Percentiles rank a stretch among this genome's conserved stretches.
Conservation (phyloP, 2,329 filamentous ascomycete genomes). For the Nemania bipapillata region DNA sequence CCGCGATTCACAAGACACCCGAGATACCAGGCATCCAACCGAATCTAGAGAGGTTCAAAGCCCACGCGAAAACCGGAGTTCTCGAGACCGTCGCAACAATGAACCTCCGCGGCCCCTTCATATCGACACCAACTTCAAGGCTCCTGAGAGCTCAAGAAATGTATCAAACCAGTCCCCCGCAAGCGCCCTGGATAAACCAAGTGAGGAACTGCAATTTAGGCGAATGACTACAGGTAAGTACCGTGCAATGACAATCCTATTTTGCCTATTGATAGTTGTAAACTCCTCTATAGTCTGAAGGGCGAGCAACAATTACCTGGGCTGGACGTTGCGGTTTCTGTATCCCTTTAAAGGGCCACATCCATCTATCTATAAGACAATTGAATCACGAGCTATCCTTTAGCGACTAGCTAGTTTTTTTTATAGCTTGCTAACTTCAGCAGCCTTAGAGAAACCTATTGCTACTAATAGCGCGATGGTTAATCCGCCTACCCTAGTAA, state of each 20-base stretch:
- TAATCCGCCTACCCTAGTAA: not conserved
- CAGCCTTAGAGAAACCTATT: conserved; percentile 26
- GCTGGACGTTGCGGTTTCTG: not conserved
- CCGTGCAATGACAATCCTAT: not conserved
- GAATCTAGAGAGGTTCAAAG: conserved; percentile 14
- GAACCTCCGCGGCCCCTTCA: conserved; percentile 30
- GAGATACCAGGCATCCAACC: conserved; percentile 19
- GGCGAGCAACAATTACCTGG: not conserved
- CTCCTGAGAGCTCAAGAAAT: conserved; percentile 23
- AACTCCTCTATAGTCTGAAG: not conserved
- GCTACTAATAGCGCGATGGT: not conserved
- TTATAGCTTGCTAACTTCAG: conserved; percentile 23
- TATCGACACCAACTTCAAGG: conserved; percentile 35
- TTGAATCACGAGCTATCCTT: not conserved
- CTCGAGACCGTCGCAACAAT: conserved; percentile 33
- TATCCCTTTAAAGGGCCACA: not conserved
- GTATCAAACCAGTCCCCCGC: conserved; percentile 20
- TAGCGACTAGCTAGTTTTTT: not conserved
- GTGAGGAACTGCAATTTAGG: conserved; percentile 19
- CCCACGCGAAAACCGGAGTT: conserved; percentile 13
- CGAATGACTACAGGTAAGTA: conserved; percentile 41
- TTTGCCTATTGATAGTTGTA: not conserved
- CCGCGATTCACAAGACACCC: conserved; percentile 35
- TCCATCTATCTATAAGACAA: not conserved
- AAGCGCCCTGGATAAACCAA: not conserved